Evolutionary conservation across 2,329 filamentous ascomycete genomes (phyloP).

Genomic region (Leptosphaerulina australis): DNA sequence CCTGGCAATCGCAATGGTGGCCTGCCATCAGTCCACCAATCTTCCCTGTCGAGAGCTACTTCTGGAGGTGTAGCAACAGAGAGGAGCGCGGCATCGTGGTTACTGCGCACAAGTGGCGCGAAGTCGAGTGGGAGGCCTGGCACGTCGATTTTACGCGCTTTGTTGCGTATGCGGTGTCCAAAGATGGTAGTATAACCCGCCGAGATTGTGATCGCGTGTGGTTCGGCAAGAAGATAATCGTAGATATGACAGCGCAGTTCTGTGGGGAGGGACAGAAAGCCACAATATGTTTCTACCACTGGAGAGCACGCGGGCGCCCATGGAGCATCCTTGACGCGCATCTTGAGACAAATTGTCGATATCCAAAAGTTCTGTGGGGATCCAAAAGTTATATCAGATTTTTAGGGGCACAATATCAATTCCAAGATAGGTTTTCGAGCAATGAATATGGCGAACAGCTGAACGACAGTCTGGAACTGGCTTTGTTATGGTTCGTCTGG

Average conservation of each 20-base stretch:
- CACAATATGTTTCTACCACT: constrained; percentile 14
- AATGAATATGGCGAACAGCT: constrained; percentile 11
- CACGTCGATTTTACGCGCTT: constrained; percentile 31
- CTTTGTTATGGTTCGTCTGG: constrained; percentile 16
- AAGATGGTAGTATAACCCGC: constrained; percentile 43
- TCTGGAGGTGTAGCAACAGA: constrained; percentile 35
- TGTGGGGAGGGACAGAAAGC: constrained; percentile 41
- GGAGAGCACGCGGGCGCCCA: constrained; percentile 7
- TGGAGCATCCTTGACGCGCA: constrained; percentile 14
- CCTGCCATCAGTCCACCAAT: constrained; percentile 13
- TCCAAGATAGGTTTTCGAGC: background rate
- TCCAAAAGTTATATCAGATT: constrained; percentile 7
- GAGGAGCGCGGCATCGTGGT: constrained; percentile 45
- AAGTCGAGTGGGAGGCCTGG: constrained; percentile 48
- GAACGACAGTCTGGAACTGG: constrained; percentile 17
- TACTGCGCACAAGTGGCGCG: constrained; percentile 41
- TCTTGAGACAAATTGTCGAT: constrained; percentile 2
- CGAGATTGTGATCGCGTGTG: constrained; percentile 48
- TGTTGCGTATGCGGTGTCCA: constrained; percentile 36
- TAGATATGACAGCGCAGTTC: constrained; percentile 54
- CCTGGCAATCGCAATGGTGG: constrained; percentile 28
- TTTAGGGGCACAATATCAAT: background rate
- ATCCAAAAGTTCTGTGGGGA: background rate
- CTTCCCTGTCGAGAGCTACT: constrained; percentile 21
- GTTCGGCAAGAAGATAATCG: constrained; percentile 47